These are phyloP conservation scores for Talaromyces albobiverticillius DNA, from an alignment of 2,329 filamentous ascomycete genomes.

Conservation along the genomic window DNA sequence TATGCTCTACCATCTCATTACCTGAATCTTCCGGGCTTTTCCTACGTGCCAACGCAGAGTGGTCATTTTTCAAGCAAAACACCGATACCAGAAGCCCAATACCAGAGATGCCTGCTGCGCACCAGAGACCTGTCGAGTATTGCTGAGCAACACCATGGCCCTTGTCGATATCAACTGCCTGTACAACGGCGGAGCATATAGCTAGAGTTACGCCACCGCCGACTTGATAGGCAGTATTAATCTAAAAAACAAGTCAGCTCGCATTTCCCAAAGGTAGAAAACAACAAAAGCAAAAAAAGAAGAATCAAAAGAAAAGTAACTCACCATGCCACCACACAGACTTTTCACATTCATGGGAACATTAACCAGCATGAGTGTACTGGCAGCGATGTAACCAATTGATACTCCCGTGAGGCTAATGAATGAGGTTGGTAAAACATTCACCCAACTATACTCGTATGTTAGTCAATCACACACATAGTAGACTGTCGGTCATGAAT, in stretches of 20 bases:
- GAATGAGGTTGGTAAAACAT: slow-evolving; percentile 38
- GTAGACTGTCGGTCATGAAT: too few species aligned
- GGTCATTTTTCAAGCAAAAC: slow-evolving; percentile 3
- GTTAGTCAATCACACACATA: too few species aligned
- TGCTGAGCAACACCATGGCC: slow-evolving; percentile 31
- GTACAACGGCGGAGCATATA: slow-evolving; percentile 37
- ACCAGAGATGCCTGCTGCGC: slow-evolving; percentile 39
- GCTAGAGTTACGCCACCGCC: slow-evolving; percentile 41
- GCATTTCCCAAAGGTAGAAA: too few species aligned
- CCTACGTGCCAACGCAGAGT: not conserved
- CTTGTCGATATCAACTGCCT: slow-evolving; percentile 38
- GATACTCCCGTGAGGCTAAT: slow-evolving; percentile 41
- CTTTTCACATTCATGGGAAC: slow-evolving; percentile 43
- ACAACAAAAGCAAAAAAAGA: too few species aligned
- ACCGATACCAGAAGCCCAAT: slow-evolving; percentile 26
- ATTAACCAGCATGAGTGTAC: slow-evolving; percentile 37
- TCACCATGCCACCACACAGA: slow-evolving; percentile 39
- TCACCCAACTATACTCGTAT: slow-evolving; percentile 39
- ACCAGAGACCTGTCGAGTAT: slow-evolving; percentile 43
- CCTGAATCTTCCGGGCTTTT: not conserved
- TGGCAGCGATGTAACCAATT: slow-evolving; percentile 42
- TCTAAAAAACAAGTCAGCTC: too few species aligned
- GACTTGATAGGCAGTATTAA: slow-evolving; percentile 46
- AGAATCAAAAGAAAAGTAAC: not conserved
- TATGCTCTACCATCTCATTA: too few species aligned